Evolutionary conservation across 2,329 filamentous ascomycete species (phyloP).

Genomic region (Plectosphaerella plurivora): DNA sequence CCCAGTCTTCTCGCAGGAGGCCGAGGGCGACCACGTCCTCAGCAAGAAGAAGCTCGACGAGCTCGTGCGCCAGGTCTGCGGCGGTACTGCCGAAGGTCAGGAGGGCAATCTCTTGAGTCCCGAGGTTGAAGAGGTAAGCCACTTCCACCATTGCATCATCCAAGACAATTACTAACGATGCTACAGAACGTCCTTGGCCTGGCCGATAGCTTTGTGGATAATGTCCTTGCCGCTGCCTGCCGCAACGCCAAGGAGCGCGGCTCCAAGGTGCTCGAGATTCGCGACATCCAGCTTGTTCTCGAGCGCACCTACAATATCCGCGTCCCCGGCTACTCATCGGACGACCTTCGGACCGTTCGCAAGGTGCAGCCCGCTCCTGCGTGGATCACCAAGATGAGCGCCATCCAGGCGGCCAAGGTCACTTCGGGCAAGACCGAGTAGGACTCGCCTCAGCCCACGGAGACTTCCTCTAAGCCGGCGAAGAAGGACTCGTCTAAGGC

Average conservation of each 20-base stretch:
- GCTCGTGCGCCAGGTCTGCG: constrained; percentile 88
- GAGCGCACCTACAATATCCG: constrained; percentile 86
- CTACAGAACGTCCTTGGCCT: constrained; percentile 76
- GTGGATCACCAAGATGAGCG: constrained; percentile 97
- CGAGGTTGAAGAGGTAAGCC: constrained; percentile 87
- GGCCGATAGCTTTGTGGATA: constrained; percentile 93
- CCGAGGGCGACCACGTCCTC: constrained; percentile 87
- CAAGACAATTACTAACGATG: constrained; percentile 5
- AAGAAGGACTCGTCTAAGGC: constrained; percentile 27
- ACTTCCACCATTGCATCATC: background rate
- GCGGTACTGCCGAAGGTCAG: constrained; percentile 66
- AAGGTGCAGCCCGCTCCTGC: constrained; percentile 84
- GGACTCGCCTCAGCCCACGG: constrained; percentile 13
- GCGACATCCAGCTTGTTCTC: constrained; percentile 77
- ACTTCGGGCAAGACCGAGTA: constrained; percentile 57
- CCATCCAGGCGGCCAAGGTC: constrained; percentile 89
- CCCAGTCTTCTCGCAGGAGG: constrained; percentile 81
- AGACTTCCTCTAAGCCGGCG: no score
- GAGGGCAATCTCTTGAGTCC: constrained; percentile 77
- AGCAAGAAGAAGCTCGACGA: constrained; percentile 98
- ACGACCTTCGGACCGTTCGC: constrained; percentile 89
- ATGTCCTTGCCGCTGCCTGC: constrained; percentile 81
- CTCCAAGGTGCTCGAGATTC: constrained; percentile 84
- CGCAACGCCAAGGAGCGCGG: constrained; percentile 89
- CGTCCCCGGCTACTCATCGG: constrained; percentile 89